Conservation (phyloP, 2,329 filamentous ascomycete genomes). For the Colletotrichum sp. region DNA sequence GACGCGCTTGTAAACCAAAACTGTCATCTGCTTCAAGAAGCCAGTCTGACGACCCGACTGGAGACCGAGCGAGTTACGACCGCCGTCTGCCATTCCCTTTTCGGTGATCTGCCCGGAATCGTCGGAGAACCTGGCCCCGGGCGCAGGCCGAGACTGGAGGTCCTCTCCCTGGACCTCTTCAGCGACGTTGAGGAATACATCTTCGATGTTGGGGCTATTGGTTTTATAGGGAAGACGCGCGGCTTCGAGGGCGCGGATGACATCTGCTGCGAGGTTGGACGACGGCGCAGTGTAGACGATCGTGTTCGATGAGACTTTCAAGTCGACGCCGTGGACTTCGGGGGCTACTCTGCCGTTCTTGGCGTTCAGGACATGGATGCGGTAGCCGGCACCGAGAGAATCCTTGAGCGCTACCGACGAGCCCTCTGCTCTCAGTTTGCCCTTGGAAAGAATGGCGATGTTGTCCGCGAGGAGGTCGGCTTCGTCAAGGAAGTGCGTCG, state of each 20-base stretch:
- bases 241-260: conserved; percentile 72
- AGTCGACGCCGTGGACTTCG: conserved; percentile 58
- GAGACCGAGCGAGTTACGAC: conserved; percentile 48
- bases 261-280: conserved; percentile 71
- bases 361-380: conserved; percentile 37
- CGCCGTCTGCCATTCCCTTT: conserved; percentile 27
- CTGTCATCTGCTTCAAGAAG: conserved; percentile 71
- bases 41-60: conserved; percentile 73
- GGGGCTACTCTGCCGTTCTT: conserved; percentile 50
- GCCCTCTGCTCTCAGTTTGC: conserved; percentile 68
- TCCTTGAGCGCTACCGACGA: conserved; percentile 74
- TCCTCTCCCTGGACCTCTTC: conserved; percentile 71
- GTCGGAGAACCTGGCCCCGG: neutral
- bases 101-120: conserved; percentile 14
- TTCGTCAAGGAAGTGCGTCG: conserved; percentile 80
- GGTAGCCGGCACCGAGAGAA: conserved; percentile 56
- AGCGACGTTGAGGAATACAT: conserved; percentile 86
- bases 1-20: conserved; percentile 78
- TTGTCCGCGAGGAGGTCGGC: conserved; percentile 74
- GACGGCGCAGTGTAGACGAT: conserved; percentile 75
- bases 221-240: conserved; percentile 81
- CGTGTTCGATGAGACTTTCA: conserved; percentile 69
- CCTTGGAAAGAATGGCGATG: conserved; percentile 73
- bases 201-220: conserved; percentile 87
- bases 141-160: neutral